Conservation (phyloP, 1,139 yeast genomes). For the Debaryomyces psychrophilus region DNA sequence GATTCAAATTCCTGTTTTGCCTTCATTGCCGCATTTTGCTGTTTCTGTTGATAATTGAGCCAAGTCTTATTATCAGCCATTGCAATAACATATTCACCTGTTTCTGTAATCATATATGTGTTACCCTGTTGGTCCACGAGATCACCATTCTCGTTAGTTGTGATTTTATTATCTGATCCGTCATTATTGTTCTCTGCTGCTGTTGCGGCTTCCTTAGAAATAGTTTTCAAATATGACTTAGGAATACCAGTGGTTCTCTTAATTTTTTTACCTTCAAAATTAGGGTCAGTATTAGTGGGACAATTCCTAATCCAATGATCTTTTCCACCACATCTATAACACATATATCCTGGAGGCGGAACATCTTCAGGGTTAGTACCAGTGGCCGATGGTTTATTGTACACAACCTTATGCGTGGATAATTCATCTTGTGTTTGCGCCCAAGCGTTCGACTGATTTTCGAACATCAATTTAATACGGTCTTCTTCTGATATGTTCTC, state of each 20-base stretch:
- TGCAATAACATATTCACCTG: slow-evolving; percentile 93
- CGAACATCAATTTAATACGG: slow-evolving; percentile 85
- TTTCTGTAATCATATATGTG: slow-evolving; percentile 83
- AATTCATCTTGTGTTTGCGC: slow-evolving; percentile 89
- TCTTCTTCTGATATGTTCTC: slow-evolving; percentile 77
- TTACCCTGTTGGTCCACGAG: slow-evolving; percentile 67
- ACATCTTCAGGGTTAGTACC: slow-evolving; percentile 57
- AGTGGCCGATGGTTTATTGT: slow-evolving; percentile 46
- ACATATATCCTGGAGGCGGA: slow-evolving; percentile 95
- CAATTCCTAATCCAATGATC: slow-evolving; percentile 97
- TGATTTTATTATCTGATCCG: slow-evolving; percentile 47
- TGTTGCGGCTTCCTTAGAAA: slow-evolving; percentile 51
- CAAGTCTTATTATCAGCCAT: slow-evolving; percentile 93
- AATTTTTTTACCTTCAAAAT: slow-evolving; percentile 88
- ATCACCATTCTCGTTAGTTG: slow-evolving; percentile 50
- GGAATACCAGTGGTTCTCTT: slow-evolving; percentile 98
- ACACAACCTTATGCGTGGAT: slow-evolving; percentile 73
- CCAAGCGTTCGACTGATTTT: slow-evolving; percentile 93
- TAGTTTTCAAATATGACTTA: slow-evolving; percentile 82
- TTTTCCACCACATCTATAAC: slow-evolving; percentile 95
- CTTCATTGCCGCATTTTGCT: slow-evolving; percentile 53
- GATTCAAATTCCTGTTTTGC: slow-evolving; percentile 46
- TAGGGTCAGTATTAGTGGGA: slow-evolving; percentile 91
- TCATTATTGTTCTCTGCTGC: slow-evolving; percentile 58
- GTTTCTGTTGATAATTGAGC: slow-evolving; percentile 80